Conservation (phyloP, 176 grass and related monocot genomes). For the Olyra latifolia region DNA sequence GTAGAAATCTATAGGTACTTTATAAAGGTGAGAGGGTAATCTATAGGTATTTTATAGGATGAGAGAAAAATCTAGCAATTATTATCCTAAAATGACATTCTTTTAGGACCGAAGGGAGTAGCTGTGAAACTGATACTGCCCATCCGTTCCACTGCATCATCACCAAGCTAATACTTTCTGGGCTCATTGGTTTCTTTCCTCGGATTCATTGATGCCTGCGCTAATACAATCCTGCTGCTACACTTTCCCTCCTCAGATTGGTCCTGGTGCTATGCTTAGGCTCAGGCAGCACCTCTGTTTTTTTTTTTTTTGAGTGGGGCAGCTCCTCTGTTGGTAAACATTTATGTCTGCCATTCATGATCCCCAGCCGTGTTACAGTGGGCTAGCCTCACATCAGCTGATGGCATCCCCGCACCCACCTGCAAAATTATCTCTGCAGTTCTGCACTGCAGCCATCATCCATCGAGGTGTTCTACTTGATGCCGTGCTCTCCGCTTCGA, state of each 20-base stretch:
- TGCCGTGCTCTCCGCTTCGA: not conserved
- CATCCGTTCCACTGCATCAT: not conserved
- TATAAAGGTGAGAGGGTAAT: no score
- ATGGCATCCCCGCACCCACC: conserved; percentile 34
- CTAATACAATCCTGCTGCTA: not conserved
- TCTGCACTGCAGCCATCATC: not conserved
- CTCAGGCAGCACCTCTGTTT: not conserved
- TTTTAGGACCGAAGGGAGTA: no score
- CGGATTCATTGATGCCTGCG: not conserved
- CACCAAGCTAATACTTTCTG: not conserved
- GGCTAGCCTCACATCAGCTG: not conserved
- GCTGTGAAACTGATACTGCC: not conserved
- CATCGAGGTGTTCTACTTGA: not conserved
- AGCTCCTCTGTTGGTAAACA: conserved; percentile 3
- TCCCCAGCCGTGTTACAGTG: conserved; percentile 6
- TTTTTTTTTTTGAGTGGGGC: no score
- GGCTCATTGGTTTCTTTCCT: not conserved
- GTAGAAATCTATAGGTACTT: no score
- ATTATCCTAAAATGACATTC: no score
- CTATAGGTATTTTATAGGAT: no score
- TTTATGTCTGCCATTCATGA: not conserved
- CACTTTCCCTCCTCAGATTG: no score
- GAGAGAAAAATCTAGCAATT: no score
- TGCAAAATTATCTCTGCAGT: not conserved
- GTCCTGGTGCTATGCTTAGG: not conserved